These are phyloP conservation scores for Umbelopsis sp. DNA, from an alignment of 371 early-diverging fungal genomes.

Conservation along the genomic window DNA sequence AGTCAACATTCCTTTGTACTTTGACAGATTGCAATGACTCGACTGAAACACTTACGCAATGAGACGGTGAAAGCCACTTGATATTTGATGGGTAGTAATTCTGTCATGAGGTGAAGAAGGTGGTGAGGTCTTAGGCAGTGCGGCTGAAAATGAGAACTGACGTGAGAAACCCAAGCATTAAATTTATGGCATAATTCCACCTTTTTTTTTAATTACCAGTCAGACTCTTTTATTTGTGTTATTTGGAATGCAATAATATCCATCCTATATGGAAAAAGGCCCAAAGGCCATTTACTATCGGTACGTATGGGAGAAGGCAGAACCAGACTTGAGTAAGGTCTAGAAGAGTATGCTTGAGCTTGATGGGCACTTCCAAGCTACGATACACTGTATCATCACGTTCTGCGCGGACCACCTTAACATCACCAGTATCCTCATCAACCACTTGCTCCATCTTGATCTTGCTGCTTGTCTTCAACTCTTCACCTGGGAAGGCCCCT, in stretches of 20 bases:
- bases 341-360: constrained; percentile 29
- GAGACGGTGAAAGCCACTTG: constrained; percentile 11
- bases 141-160: background rate
- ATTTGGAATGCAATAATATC: background rate
- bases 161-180: background rate
- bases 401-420: constrained; percentile 11
- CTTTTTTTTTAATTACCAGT: background rate
- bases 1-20: background rate
- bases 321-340: constrained; percentile 36
- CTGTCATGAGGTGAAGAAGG: constrained; percentile 10
- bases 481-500: constrained; percentile 64
- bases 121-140: background rate
- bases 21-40: too few species aligned
- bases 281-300: constrained; percentile 21
- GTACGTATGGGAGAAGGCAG: constrained; percentile 35
- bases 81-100: constrained; percentile 12
- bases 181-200: too few species aligned
- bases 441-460: background rate
- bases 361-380: constrained; percentile 30
- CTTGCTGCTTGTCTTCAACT: constrained; percentile 21
- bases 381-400: constrained; percentile 21
- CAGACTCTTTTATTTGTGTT: background rate
- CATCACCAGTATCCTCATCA: constrained; percentile 5
- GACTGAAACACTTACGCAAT: background rate
- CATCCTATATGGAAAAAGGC: background rate